phyloP scores from a whole-genome alignment of 805 yeast genomes.

The Lipomyces orientalis region DNA sequence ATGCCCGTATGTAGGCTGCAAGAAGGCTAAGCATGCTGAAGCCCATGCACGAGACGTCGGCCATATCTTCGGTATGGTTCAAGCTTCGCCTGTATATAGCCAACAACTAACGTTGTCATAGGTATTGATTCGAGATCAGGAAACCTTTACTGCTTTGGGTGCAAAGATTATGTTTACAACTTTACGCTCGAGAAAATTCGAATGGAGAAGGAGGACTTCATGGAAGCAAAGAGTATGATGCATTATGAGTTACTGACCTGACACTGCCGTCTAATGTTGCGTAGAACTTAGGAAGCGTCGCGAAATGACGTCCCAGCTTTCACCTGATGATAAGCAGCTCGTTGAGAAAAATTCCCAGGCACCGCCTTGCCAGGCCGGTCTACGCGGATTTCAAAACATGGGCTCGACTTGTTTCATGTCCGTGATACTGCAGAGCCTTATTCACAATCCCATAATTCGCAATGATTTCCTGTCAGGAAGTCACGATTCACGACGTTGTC shows the following conservation, averaged over 20 bases:
- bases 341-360: constrained; percentile 24
- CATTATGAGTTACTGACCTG: not conserved
- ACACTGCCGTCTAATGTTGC: not conserved
- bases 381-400: constrained; percentile 87
- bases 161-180: constrained; percentile 74
- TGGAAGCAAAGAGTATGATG: constrained; percentile 17
- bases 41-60: constrained; percentile 35
- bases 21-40: constrained; percentile 32
- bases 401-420: constrained; percentile 99
- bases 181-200: constrained; percentile 61
- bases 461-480: constrained; percentile 76
- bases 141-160: constrained; percentile 75
- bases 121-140: constrained; percentile 75
- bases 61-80: constrained; percentile 38
- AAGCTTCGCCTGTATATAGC: not conserved
- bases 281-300: constrained; percentile 16
- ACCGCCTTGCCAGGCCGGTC: constrained; percentile 53
- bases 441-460: constrained; percentile 89
- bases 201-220: constrained; percentile 17
- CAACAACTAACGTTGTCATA: constrained; percentile 6
- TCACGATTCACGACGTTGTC: constrained; percentile 62
- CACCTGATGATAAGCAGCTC: constrained; percentile 27
- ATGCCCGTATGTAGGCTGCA: constrained; percentile 39
- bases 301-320: not conserved
- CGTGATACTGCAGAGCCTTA: constrained; percentile 82